Conservation (phyloP, 805 yeast genomes). For the Zygoascus biomembranicola region DNA sequence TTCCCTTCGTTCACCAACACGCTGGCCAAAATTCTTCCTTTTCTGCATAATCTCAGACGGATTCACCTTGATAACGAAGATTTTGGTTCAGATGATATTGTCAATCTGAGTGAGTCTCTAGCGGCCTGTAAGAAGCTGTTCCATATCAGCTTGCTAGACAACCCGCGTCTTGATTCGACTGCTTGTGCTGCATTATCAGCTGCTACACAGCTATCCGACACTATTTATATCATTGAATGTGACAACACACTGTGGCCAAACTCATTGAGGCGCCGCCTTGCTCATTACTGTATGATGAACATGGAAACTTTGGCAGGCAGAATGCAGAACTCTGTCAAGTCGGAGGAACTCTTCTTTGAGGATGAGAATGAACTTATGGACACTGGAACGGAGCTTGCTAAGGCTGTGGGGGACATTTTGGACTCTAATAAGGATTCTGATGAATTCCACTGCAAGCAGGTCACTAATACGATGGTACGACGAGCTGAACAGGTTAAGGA, state of each 20-base stretch:
- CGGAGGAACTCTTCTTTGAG: constrained; percentile 19
- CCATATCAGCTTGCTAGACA: constrained; percentile 63
- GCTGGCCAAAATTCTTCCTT: constrained; percentile 57
- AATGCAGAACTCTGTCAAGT: constrained; percentile 23
- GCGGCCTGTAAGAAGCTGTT: constrained; percentile 59
- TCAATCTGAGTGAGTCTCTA: constrained; percentile 55
- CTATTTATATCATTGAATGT: constrained; percentile 60
- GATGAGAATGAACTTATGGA: constrained; percentile 30
- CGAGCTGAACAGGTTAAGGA: constrained; percentile 35
- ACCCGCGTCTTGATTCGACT: constrained; percentile 46
- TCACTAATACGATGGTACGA: constrained; percentile 26
- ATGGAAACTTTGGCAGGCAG: constrained; percentile 31
- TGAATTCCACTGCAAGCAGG: constrained; percentile 13
- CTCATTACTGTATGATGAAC: constrained; percentile 73
- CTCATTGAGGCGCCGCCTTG: constrained; percentile 59
- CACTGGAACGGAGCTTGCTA: constrained; percentile 16
- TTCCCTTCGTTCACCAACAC: constrained; percentile 56
- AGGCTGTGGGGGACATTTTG: constrained; percentile 19
- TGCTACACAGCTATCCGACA: constrained; percentile 56
- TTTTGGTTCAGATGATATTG: constrained; percentile 46
- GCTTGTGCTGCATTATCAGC: constrained; percentile 59
- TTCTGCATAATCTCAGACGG: constrained; percentile 54
- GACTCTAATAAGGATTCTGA: constrained; percentile 7
- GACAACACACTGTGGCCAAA: constrained; percentile 56
- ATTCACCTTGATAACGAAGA: constrained; percentile 66